phyloP scores from a whole-genome alignment of 163 green algal genomes.

The Trebouxia gelatinosa region DNA sequence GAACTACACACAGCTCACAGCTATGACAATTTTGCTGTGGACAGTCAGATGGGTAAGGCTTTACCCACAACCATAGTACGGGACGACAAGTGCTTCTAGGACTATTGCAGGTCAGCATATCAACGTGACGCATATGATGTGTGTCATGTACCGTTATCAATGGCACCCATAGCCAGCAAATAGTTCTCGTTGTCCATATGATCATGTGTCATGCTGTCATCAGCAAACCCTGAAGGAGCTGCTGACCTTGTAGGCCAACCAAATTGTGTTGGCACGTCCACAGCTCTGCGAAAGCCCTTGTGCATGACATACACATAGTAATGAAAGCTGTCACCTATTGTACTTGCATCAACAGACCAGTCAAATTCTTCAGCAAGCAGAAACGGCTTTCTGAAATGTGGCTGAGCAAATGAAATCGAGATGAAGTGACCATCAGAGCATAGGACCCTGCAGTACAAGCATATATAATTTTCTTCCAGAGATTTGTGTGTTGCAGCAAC shows the following conservation, averaged over 20 bases:
- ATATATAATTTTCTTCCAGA: neutral
- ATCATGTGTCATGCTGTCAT: constrained; percentile 28
- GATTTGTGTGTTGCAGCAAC: neutral
- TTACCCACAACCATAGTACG: neutral
- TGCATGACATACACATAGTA: constrained; percentile 53
- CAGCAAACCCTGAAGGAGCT: neutral
- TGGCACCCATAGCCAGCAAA: constrained; percentile 25
- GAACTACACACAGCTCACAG: too few relatives aligned
- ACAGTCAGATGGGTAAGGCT: neutral
- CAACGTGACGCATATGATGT: too few relatives aligned
- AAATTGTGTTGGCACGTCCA: neutral
- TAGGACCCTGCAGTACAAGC: constrained; percentile 48
- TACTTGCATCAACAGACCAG: constrained; percentile 32
- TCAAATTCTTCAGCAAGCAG: constrained; percentile 15
- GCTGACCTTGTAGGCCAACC: neutral
- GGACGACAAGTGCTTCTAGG: neutral
- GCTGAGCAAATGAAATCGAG: constrained; percentile 62
- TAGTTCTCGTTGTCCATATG: constrained; percentile 41
- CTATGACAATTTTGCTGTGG: neutral
- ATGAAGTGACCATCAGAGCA: constrained; percentile 37
- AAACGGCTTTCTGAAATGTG: constrained; percentile 49
- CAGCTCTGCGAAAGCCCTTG: constrained; percentile 31
- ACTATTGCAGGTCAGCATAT: too few relatives aligned
- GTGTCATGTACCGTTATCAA: constrained; percentile 6
- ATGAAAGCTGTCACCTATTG: constrained; percentile 52